Evolutionary conservation across 2,329 filamentous ascomycete genomes (phyloP).

Genomic region (Aspergillus sojae): DNA sequence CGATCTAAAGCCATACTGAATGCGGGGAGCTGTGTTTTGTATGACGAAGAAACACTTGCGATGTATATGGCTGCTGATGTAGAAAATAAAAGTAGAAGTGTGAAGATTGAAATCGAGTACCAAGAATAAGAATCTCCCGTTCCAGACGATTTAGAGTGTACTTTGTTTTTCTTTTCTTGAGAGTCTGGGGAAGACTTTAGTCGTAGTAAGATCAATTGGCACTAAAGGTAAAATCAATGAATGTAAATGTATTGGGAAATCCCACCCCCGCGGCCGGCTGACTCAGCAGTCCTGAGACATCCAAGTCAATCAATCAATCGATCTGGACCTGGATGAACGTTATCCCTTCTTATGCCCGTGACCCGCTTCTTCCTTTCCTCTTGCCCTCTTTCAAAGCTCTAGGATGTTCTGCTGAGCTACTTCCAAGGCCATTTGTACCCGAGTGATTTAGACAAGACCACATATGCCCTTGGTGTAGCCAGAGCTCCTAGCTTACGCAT

Average conservation of each 20-base stretch:
- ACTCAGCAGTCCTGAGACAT: constrained; percentile 22
- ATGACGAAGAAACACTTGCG: neutral
- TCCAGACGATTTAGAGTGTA: neutral
- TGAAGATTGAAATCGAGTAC: neutral
- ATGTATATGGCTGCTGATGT: neutral
- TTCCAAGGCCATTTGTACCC: constrained; percentile 23
- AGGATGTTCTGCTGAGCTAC: constrained; percentile 24
- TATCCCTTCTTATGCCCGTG: neutral
- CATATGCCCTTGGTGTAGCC: constrained; percentile 49
- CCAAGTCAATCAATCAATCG: neutral
- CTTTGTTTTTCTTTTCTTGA: neutral
- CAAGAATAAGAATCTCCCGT: neutral
- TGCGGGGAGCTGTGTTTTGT: constrained; percentile 10
- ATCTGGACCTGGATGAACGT: neutral
- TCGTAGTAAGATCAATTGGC: neutral
- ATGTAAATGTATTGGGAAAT: neutral
- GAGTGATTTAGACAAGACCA: constrained; percentile 34
- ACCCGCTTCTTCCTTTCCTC: constrained; percentile 10
- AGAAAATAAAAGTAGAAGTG: neutral
- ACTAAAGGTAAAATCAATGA: neutral
- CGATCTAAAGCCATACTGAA: constrained; percentile 27
- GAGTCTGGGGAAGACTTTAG: neutral
- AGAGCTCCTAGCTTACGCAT: constrained; percentile 18
- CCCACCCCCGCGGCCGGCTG: constrained; percentile 15
- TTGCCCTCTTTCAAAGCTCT: constrained; percentile 10